phyloP scores from a whole-genome alignment of 768 basidiomycete genomes.

The Pulveroboletus frians region DNA sequence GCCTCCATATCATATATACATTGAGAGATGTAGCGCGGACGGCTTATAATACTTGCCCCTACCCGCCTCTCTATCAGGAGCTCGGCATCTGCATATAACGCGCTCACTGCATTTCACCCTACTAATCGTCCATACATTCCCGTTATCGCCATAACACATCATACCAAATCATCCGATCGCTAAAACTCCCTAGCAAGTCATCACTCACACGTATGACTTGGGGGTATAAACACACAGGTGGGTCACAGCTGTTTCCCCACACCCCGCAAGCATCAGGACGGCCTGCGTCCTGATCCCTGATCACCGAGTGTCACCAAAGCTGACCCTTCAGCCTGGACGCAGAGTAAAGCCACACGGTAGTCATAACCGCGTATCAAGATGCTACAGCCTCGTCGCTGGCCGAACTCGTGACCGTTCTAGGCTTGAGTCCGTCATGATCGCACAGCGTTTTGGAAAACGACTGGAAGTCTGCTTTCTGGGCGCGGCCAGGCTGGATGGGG shows the following conservation, averaged over 20 bases:
- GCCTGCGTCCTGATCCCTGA: constrained; percentile 19
- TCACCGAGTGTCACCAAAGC: constrained; percentile 6
- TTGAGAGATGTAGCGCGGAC: too few species aligned
- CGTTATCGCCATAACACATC: constrained; percentile 17
- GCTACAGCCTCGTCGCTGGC: constrained; percentile 5
- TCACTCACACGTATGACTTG: constrained; percentile 2
- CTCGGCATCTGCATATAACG: neutral
- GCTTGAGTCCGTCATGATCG: constrained; percentile 32
- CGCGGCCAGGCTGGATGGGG: constrained; percentile 31
- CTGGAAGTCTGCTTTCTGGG: constrained; percentile 49
- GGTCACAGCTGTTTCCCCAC: constrained; percentile 14
- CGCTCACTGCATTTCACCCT: neutral
- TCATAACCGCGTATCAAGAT: constrained; percentile 9
- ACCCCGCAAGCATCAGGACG: constrained; percentile 12
- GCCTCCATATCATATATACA: too few species aligned
- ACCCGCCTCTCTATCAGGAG: neutral
- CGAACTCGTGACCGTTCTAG: constrained; percentile 2
- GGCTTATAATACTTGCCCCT: neutral
- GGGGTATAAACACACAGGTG: constrained; percentile 7
- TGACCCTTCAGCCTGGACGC: neutral
- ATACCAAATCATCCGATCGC: constrained; percentile 10
- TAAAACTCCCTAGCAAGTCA: neutral
- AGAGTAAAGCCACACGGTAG: neutral
- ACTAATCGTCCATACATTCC: constrained; percentile 8
- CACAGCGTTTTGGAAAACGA: constrained; percentile 46